Base-by-base conservation (phyloP, 306 rosid genomes). In the Pyrus communis region DNA sequence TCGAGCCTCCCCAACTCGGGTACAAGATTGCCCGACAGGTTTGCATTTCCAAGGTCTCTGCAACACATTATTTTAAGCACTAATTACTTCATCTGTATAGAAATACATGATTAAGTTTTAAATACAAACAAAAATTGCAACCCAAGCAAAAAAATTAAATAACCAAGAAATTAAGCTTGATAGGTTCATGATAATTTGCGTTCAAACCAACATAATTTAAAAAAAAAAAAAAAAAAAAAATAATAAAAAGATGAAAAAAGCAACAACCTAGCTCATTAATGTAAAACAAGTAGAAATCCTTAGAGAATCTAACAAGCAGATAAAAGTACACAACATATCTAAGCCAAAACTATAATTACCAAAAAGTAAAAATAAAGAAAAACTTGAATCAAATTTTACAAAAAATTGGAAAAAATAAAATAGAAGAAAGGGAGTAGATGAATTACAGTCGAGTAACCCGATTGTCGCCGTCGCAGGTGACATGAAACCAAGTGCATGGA, bases 401-500 rank as follows among this genome's bases (percentile, higher is more conserved):
- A 59, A 68, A 19, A 70, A 61, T 40, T 25, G 7, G 33, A 11
- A 40, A 27, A 10, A 40, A 3, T 0, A 51, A 12, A 17, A 2
- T 15, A 4, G 33, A 9, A 33, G 13, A 30, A 65, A 28, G 61
- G 3, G 18, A 25, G 28, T 23, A 42, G 22, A 55, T 30, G 67
- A 57, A 66, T 78, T 93, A 89, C 98, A 93, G 80, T 63, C 97
- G 85, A 45, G 87, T 91, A 25, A 93, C 92, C 23, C 84, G 88
- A 54, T 87, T 86, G 63, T 86, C 84, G 27, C 52, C 28, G 35
- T 93, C 97, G 58, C 98, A 93, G 46, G 97, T 89, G 66, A 93
- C 92, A 80, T 91, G 98, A 66, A 93, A 93, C 98, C 98, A 93
- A 67, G 98, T 93, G 60, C 98, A 93, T 6, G 98, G 97, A 87